Base-by-base conservation (phyloP, 2,329 filamentous ascomycete species). In the Elsinoe australis region DNA sequence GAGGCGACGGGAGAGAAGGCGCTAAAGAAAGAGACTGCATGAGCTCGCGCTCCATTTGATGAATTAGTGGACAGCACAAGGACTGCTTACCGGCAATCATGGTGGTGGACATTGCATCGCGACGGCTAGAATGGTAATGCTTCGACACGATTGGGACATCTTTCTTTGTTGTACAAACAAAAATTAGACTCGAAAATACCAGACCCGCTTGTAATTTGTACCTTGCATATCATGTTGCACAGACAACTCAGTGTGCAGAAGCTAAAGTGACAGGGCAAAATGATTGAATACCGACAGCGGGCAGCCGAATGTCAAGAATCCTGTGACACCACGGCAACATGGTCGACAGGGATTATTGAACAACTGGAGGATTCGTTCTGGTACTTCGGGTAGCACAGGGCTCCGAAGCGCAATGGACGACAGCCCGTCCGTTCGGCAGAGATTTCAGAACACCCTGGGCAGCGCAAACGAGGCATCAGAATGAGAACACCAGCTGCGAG, bases 161-260 rank as follows among this genome's bases (percentile, higher is more conserved):
- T 32, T 26, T 44, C 21, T 26, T 18, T 17, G 24, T 18, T 44
- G 26, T 44, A 44, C 39, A 44, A 28, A 44, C 15, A 41, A 9
- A 44, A 31, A 31, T 32, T 19, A 31, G 22, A 32, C 7, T 24
- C 15, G n/a, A 10, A 19, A 44, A 18, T 44, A 8, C n/a, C 4
- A 44, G 8, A 26, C 39, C n/a, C 26, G 18, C 28, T 24, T 15
- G 17, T 28, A 41, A n/a, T n/a, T n/a, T n/a, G n/a, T n/a, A n/a
- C n/a, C n/a, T n/a, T n/a, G n/a, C n/a, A n/a, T n/a, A n/a, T n/a
- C n/a, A n/a, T n/a, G n/a, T n/a, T n/a, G n/a, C n/a, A n/a, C n/a
- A n/a, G n/a, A n/a, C n/a, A n/a, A n/a, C n/a, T n/a, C n/a, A n/a
- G n/a, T n/a, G n/a, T n/a, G n/a, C n/a, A n/a, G n/a, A n/a, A n/a